Conservation (phyloP, 495 filamentous ascomycete species). For the Poronia punctata region DNA sequence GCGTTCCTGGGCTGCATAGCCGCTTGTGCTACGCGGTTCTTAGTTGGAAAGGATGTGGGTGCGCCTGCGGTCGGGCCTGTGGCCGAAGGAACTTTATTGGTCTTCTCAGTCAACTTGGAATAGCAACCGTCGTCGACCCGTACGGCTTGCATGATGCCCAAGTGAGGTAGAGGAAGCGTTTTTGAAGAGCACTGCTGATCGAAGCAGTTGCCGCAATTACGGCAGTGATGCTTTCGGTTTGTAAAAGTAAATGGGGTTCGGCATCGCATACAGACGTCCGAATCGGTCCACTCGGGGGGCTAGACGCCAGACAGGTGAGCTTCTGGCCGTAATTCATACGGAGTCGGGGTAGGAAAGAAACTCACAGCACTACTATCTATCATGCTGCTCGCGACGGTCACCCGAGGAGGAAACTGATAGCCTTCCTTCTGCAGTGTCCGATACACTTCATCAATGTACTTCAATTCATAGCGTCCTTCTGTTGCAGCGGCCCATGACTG, state of each 20-base stretch:
- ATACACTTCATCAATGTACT: conserved; percentile 85
- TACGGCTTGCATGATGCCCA: conserved; percentile 86
- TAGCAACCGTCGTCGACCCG: conserved; percentile 97
- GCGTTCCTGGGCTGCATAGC: conserved; percentile 86
- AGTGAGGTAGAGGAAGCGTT: conserved; percentile 76
- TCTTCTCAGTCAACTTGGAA: conserved; percentile 76
- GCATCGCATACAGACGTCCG: conserved; percentile 97
- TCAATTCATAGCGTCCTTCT: conserved; percentile 74
- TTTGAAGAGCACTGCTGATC: conserved; percentile 90
- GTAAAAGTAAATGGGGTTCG: conserved; percentile 93
- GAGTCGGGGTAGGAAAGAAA: conserved; percentile 14
- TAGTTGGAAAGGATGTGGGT: conserved; percentile 29
- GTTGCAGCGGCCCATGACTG: conserved; percentile 90
- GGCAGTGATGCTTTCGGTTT: conserved; percentile 95
- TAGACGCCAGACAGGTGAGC: conserved; percentile 32
- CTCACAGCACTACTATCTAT: conserved; percentile 91
- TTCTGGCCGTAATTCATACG: not conserved
- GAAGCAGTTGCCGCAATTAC: conserved; percentile 96
- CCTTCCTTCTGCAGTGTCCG: conserved; percentile 72
- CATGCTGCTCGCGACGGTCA: conserved; percentile 87
- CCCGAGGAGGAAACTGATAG: conserved; percentile 80
- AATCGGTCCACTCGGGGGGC: conserved; percentile 97
- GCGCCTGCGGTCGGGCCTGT: conserved; percentile 26
- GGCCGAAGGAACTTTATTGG: conserved; percentile 26
- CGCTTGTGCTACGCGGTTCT: conserved; percentile 32